Base-by-base conservation (phyloP, 495 filamentous ascomycete species). In the Cenococcum geophilum region DNA sequence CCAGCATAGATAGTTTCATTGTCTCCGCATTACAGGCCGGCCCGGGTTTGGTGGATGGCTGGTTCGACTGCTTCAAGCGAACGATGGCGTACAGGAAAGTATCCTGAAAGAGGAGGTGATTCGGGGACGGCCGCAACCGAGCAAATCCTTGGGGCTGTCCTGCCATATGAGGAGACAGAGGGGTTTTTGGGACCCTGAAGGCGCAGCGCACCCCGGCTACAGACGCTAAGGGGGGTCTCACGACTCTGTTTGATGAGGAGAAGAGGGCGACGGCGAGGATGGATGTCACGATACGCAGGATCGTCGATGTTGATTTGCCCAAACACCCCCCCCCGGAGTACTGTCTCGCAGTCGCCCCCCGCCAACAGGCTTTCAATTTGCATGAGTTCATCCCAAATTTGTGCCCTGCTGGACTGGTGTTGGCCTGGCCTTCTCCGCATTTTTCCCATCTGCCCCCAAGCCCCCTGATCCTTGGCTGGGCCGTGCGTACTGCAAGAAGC, bases 371-470 rank as follows among this genome's bases (percentile, higher is more conserved):
- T 36, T 32, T 51, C 65, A 64, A 65, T 62, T 65, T 65, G 58
- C 57, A 68, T 58, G 58, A 59, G 66, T 68, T 64, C 62, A 55
- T 54, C 57, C 62, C 55, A 64, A 58, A 68, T 64, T 32, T 68
- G 61, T 61, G 58, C 61, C 61, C 55, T 54, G 55, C 66, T 68
- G 65, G 66, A 55, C 65, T 68, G 61, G 53, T 60, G 55, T 66
- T 59, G 62, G 62, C 66, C 66, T 68, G 66, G 66, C 59, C 57
- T 56, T 69, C 66, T 69, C 66, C 66, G 66, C 66, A 69, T 69
- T 69, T 62, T 68, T 57, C 63, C 59, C 59, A 57, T 65, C 62
- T 66, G 66, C 63, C 66, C 49, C 55, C 55, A 45, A 56, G 60
- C 63, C 63, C 66, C 66, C 66, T 69, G 66, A 69, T 63, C 63